A percentile compares a stretch with the other conserved stretches of the same genome.
Evolutionary conservation across 2,329 filamentous ascomycete species (phyloP).

Genomic region (Periconia macrospinosa): DNA sequence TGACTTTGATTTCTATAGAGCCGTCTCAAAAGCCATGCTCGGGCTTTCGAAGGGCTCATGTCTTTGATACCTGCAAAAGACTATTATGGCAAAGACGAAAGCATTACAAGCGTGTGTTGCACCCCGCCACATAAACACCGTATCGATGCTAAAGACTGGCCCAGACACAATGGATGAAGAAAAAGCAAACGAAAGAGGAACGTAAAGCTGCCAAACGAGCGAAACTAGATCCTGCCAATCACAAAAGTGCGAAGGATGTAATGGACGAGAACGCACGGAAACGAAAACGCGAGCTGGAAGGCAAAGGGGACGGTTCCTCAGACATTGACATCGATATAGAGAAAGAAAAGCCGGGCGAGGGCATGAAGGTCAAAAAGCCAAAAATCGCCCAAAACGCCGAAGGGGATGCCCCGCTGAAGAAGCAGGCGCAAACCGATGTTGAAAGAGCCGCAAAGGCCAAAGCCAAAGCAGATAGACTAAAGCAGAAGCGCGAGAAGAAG

Average conservation of each 20-base stretch:
- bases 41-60: slow-evolving; percentile 83
- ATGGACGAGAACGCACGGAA: slow-evolving; percentile 83
- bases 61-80: slow-evolving; percentile 87
- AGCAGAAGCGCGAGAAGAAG: slow-evolving; percentile 48
- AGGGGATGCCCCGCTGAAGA: slow-evolving; percentile 20
- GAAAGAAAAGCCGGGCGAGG: slow-evolving; percentile 43
- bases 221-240: slow-evolving; percentile 88
- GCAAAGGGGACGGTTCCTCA: slow-evolving; percentile 48
- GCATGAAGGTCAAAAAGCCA: slow-evolving; percentile 48
- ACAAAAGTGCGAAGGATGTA: slow-evolving; percentile 89
- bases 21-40: slow-evolving; percentile 60
- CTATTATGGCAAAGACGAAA: slow-evolving; percentile 79
- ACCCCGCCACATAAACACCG: slow-evolving; percentile 11
- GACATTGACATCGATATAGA: slow-evolving; percentile 39
- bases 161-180: slow-evolving; percentile 94
- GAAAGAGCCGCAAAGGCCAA: slow-evolving; percentile 44
- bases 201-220: slow-evolving; percentile 66
- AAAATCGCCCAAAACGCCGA: slow-evolving; percentile 38
- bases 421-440: slow-evolving; percentile 11
- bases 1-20: slow-evolving; percentile 46
- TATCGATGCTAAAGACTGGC: slow-evolving; percentile 6
- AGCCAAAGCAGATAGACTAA: slow-evolving; percentile 47
- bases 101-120: slow-evolving; percentile 67
- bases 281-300: slow-evolving; percentile 69
- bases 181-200: slow-evolving; percentile 92